Conservation (phyloP, 2,329 filamentous ascomycete genomes). For the Sphaerostilbella broomeana region DNA sequence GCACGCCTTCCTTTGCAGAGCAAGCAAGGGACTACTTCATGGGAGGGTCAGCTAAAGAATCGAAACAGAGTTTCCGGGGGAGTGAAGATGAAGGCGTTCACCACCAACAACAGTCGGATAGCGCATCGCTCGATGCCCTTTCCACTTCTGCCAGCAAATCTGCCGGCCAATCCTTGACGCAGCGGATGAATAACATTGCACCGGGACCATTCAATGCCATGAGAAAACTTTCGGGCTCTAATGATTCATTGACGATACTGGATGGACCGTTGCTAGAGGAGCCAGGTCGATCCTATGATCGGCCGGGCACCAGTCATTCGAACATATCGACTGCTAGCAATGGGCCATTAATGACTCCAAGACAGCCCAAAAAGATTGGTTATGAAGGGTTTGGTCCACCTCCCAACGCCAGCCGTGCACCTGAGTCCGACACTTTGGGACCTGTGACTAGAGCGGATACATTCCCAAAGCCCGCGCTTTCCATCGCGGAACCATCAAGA, state of each 20-base stretch:
- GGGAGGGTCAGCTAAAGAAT: too few relatives aligned
- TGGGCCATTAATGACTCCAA: conserved; percentile 30
- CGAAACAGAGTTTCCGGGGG: too few relatives aligned
- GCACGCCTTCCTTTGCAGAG: conserved; percentile 36
- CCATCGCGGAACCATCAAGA: conserved; percentile 29
- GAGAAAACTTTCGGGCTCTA: conserved; percentile 29
- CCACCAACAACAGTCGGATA: too few relatives aligned
- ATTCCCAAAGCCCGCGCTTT: conserved; percentile 39
- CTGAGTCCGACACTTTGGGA: conserved; percentile 32
- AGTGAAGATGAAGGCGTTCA: too few relatives aligned
- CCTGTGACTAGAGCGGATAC: conserved; percentile 44
- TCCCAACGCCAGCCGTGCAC: conserved; percentile 29
- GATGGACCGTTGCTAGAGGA: conserved; percentile 7
- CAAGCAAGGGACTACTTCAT: conserved; percentile 40
- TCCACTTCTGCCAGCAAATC: too few relatives aligned
- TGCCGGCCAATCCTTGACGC: conserved; percentile 36
- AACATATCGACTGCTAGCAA: conserved; percentile 18
- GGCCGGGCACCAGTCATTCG: conserved; percentile 15
- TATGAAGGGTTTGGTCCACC: conserved; percentile 54
- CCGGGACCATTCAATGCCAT: conserved; percentile 58
- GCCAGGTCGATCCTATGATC: conserved; percentile 7
- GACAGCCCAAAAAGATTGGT: conserved; percentile 42
- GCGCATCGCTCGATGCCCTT: too few relatives aligned
- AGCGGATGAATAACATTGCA: conserved; percentile 58
- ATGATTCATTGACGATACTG: conserved; percentile 22